These are phyloP conservation scores for Tolypocladium amazonense DNA, from an alignment of 2,329 filamentous ascomycete genomes.

Conservation along the genomic window DNA sequence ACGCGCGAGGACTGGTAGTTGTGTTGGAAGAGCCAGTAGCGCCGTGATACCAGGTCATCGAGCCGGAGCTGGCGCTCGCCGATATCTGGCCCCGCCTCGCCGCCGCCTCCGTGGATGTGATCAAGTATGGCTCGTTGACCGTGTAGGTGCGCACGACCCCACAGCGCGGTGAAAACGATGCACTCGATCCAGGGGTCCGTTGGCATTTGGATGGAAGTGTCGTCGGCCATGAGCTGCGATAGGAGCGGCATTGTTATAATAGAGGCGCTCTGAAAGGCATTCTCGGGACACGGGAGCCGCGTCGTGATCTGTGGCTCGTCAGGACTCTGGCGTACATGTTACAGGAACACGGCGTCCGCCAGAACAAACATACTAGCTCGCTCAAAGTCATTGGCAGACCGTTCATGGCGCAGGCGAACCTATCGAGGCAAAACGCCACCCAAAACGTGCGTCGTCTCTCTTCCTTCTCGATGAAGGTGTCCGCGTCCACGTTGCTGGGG, in stretches of 20 bases:
- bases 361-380: neutral
- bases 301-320: neutral
- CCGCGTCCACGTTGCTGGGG: neutral
- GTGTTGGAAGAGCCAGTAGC: neutral
- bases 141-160: neutral
- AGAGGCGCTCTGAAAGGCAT: neutral
- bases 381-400: neutral
- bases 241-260: neutral
- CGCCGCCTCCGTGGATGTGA: neutral
- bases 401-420: neutral
- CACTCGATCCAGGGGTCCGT: neutral
- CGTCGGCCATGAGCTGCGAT: neutral
- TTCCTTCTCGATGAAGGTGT: neutral
- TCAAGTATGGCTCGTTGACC: neutral
- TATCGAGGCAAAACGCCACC: neutral
- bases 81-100: neutral
- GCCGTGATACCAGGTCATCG: neutral
- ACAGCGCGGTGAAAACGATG: neutral
- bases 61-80: neutral
- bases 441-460: neutral
- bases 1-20: neutral
- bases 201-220: neutral
- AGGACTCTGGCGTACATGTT: neutral
- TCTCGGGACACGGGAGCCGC: neutral
- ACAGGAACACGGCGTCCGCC: neutral